These are phyloP conservation scores for Cyclostephanos invisitatus DNA, from an alignment of 108 stramenopile species.

Conservation along the genomic window DNA sequence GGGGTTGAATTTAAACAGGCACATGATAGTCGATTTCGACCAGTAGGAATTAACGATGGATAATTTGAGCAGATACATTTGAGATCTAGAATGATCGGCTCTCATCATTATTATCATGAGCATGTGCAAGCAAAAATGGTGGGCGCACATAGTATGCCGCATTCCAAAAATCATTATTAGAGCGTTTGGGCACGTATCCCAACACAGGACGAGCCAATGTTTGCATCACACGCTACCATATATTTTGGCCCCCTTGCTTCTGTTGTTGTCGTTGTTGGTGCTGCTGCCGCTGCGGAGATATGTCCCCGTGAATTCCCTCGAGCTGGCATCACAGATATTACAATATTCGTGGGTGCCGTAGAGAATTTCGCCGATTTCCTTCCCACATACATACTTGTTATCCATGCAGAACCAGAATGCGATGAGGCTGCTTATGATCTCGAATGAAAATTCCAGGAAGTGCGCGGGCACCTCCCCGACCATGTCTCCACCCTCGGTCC, in stretches of 20 bases:
- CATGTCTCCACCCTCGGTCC: slow-evolving; percentile 21
- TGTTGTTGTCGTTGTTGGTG: not conserved
- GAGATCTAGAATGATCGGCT: too few species aligned
- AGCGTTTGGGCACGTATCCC: not conserved
- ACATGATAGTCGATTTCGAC: not conserved
- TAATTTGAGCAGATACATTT: too few species aligned
- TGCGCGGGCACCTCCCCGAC: slow-evolving; percentile 33
- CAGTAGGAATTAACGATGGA: too few species aligned
- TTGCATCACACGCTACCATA: slow-evolving; percentile 3
- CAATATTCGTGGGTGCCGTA: slow-evolving; percentile 40
- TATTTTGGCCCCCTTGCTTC: not conserved
- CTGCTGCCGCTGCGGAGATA: slow-evolving; percentile 2
- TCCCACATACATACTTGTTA: slow-evolving; percentile 35
- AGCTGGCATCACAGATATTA: slow-evolving; percentile 24
- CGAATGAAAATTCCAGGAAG: slow-evolving; percentile 45
- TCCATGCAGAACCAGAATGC: slow-evolving; percentile 57
- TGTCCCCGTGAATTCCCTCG: slow-evolving; percentile 8
- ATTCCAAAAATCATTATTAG: not conserved
- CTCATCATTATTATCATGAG: too few species aligned
- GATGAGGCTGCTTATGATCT: slow-evolving; percentile 31
- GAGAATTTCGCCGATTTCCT: slow-evolving; percentile 46
- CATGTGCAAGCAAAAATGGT: not conserved
- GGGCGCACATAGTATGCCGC: not conserved
- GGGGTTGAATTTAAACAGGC: not conserved
- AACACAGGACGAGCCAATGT: not conserved